A percentile compares a stretch with the other conserved stretches of the same genome.
Conservation (phyloP, 345 rosid species). For the Gossypium turneri region DNA sequence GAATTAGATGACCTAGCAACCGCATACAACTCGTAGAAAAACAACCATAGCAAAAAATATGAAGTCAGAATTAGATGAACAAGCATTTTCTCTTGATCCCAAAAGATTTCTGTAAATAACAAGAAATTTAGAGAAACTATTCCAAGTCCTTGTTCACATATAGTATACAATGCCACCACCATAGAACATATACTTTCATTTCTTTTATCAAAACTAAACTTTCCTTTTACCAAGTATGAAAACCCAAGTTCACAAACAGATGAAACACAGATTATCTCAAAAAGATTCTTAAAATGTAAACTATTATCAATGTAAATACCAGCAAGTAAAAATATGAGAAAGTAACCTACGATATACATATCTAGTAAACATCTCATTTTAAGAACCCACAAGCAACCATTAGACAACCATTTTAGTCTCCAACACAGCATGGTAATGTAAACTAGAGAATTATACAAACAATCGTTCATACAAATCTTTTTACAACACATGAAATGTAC, state of each 20-base stretch:
- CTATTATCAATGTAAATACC: not conserved
- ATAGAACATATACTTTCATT: not conserved
- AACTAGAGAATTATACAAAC: not conserved
- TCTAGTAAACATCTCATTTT: not conserved
- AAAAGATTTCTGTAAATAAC: not conserved
- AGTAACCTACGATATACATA: not conserved
- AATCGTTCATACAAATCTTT: not conserved
- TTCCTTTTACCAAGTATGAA: not conserved
- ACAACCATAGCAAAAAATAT: not conserved
- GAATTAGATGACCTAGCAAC: not conserved
- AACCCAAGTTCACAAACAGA: not conserved
- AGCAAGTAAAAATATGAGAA: not conserved
- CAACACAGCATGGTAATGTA: not conserved
- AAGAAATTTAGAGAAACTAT: not conserved
- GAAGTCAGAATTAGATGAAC: not conserved
- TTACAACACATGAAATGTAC: not conserved
- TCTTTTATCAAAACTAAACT: not conserved
- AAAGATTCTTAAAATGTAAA: too few relatives aligned
- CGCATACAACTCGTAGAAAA: not conserved
- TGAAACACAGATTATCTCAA: not conserved
- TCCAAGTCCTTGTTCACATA: not conserved
- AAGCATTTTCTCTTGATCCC: not conserved
- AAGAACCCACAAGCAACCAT: not conserved
- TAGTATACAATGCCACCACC: not conserved
- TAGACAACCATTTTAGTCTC: not conserved